phyloP scores from a whole-genome alignment of 768 basidiomycete species.

The Gymnopilus dilepis region DNA sequence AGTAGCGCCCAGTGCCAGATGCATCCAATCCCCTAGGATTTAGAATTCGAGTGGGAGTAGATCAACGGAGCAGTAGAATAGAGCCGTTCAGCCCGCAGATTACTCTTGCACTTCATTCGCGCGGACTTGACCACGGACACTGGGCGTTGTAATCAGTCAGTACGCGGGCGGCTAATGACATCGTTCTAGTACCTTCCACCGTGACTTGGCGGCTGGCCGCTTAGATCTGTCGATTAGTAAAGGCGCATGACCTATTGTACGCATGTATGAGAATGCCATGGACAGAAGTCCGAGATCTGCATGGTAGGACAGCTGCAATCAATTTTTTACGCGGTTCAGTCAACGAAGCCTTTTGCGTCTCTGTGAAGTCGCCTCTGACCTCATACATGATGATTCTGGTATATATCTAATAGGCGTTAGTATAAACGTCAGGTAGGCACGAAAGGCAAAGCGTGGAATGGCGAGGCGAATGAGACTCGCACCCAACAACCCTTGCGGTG shows the following conservation, averaged over 20 bases:
- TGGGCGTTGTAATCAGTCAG: no score
- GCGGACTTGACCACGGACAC: no score
- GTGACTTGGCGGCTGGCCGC: not conserved
- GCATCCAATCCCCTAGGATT: not conserved
- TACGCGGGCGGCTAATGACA: not conserved
- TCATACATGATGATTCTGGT: not conserved
- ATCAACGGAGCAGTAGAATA: no score
- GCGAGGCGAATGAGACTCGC: not conserved
- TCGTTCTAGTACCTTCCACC: no score
- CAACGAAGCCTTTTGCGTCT: not conserved
- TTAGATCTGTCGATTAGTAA: not conserved
- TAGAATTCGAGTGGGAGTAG: not conserved
- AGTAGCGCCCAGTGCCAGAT: conserved; percentile 1
- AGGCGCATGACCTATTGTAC: not conserved
- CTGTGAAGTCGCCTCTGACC: not conserved
- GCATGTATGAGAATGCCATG: not conserved
- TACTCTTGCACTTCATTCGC: no score
- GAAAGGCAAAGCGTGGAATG: no score
- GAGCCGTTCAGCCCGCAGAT: no score
- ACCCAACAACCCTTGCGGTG: not conserved
- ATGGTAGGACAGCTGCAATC: not conserved
- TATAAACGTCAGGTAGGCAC: not conserved
- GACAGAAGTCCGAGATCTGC: not conserved
- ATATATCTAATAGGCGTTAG: not conserved
- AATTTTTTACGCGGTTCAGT: not conserved